Evolutionary conservation across 73 alveolate species (phyloP).

Genomic region (Paramecium primaurelia): DNA sequence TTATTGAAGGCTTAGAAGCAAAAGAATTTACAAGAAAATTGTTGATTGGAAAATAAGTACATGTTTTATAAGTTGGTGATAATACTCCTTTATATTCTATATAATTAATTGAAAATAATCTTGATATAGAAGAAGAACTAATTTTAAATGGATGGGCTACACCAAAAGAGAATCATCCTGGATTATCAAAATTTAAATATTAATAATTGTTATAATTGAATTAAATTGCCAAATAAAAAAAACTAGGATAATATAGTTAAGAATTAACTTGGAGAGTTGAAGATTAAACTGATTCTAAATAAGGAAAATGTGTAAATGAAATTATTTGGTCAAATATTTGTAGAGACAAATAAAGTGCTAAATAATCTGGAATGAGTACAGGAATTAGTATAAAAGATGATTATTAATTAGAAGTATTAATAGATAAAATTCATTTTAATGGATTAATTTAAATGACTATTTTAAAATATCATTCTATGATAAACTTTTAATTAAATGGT

Average conservation of each 20-base stretch:
- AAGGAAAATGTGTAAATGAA: conserved; percentile 21
- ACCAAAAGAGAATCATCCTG: neutral
- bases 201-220: neutral
- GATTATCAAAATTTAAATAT: neutral
- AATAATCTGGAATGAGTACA: neutral
- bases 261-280: conserved; percentile 36
- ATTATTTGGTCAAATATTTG: neutral
- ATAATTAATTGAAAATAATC: neutral
- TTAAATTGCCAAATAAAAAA: conserved; percentile 22
- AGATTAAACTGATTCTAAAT: conserved; percentile 14
- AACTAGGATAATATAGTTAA: conserved; percentile 25
- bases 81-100: neutral
- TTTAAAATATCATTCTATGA: neutral
- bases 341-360: neutral
- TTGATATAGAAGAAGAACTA: conserved; percentile 38
- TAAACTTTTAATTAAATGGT: neutral
- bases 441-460: neutral
- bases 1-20: conserved; percentile 45
- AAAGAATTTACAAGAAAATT: conserved; percentile 22
- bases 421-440: neutral
- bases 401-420: neutral
- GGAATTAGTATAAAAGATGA: neutral
- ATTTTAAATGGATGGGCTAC: conserved; percentile 42
- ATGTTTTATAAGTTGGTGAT: neutral
- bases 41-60: conserved; percentile 14